Evolutionary conservation across 2,329 filamentous ascomycete genomes (phyloP), one percentile per base, ranked within the genome.

Genomic region (Harringtonia aguacate): DNA sequence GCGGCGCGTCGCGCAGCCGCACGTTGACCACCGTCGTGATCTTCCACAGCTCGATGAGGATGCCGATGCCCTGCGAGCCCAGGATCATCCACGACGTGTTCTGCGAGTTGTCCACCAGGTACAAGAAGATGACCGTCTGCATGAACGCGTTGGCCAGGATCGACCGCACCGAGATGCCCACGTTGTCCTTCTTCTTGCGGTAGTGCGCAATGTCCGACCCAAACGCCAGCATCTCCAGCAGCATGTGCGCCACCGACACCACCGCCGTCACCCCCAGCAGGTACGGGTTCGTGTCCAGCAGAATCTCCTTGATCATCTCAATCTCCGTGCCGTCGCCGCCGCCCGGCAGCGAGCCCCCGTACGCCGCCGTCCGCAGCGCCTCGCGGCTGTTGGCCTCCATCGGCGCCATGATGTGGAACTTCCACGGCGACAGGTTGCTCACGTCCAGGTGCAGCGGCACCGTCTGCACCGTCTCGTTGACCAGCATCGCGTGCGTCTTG

Each of bases 51-150:
- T 79, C 75, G 52, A 79, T 78, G 36, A 79, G 44, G 45, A 79
- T 79, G 41, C 89, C 88, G 49, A 94, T 79, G 18, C 84, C 92
- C 67, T 98, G 92, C 12, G 86, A 84, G 41, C 89, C 88, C 18
- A 98, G 71, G 55, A 98, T 97, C 88, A 98, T 97, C 90, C 90
- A 98, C 51, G 85, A 94, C 1, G 92, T 98, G 61, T 92, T 94
- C 46, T 95, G 88, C 52, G 88, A 94, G 69, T 98, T 97, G 68
- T 98, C 92, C 56, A 98, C 69, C 27, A 98, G 76, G 65, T 98
- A 98, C 37, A 98, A 73, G 75, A 98, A 94, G 63, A 98, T 95
- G 58, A 97, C 75, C 8, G 75, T 64, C 64, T 98, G 92, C 92
- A 98, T 98, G 63, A 97, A 89, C 49, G 97, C 89, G 58, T 97